These are phyloP conservation scores for Clarireedia sp. DNA, from an alignment of 2,329 filamentous ascomycete species.

Conservation along the genomic window DNA sequence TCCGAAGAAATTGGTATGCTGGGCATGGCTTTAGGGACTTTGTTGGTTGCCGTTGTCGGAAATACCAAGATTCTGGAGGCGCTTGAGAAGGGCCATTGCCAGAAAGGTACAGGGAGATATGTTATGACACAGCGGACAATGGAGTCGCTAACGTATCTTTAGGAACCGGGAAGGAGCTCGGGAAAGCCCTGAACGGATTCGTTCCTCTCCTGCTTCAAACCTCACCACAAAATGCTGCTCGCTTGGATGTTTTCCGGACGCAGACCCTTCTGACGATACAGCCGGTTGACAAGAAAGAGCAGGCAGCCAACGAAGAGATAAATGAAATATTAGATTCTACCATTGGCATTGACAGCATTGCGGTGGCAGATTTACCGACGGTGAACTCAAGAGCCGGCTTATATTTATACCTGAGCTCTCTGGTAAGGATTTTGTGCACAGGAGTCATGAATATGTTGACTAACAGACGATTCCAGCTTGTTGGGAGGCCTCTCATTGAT, in stretches of 20 bases:
- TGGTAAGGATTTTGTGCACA: constrained; percentile 43
- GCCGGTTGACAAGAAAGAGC: constrained; percentile 45
- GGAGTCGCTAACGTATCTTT: no score
- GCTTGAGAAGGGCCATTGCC: constrained; percentile 41
- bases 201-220: constrained; percentile 49
- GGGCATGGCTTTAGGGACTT: constrained; percentile 54
- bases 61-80: constrained; percentile 47
- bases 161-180: constrained; percentile 39
- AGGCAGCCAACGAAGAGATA: constrained; percentile 42
- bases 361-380: constrained; percentile 57
- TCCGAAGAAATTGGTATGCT: constrained; percentile 51
- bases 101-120: constrained; percentile 33
- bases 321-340: constrained; percentile 51
- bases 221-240: constrained; percentile 40
- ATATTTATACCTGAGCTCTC: constrained; percentile 77
- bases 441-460: neutral
- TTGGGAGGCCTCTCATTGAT: constrained; percentile 75
- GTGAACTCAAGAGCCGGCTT: constrained; percentile 73
- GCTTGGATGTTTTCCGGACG: constrained; percentile 50
- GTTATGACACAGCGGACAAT: no score
- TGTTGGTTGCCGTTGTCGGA: constrained; percentile 55
- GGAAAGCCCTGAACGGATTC: constrained; percentile 43
- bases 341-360: constrained; percentile 34
- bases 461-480: constrained; percentile 49
- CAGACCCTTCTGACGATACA: constrained; percentile 49